Conservation (phyloP, 306 rosid species). For the Herpetospermum pedunculosum region DNA sequence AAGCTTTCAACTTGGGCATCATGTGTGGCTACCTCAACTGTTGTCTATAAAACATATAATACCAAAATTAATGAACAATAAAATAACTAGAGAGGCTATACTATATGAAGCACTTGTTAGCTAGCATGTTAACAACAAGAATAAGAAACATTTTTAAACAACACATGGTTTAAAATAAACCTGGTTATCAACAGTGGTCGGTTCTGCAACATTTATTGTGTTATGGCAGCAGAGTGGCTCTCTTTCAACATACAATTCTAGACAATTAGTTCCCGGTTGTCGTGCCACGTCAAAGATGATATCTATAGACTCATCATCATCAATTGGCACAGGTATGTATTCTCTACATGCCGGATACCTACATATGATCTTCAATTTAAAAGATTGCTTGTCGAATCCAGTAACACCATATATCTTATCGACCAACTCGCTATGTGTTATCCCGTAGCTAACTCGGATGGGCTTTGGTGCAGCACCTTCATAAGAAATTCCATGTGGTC, state of each 20-base stretch:
- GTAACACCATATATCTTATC: slow-evolving; percentile 11
- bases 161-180: background rate
- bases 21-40: background rate
- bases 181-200: slow-evolving; percentile 4
- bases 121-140: background rate
- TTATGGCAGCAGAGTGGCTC: background rate
- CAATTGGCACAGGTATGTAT: slow-evolving; percentile 18
- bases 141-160: background rate
- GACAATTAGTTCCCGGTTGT: slow-evolving; percentile 16
- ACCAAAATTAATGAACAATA: background rate
- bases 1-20: slow-evolving; percentile 13
- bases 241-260: slow-evolving; percentile 17
- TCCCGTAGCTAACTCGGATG: slow-evolving; percentile 16
- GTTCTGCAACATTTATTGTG: slow-evolving; percentile 4
- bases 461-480: slow-evolving; percentile 20
- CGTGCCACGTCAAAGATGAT: slow-evolving; percentile 19
- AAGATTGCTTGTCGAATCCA: slow-evolving; percentile 13
- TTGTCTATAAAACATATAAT: background rate
- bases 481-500: slow-evolving; percentile 19
- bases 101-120: background rate
- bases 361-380: slow-evolving; percentile 16
- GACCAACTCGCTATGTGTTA: slow-evolving; percentile 14
- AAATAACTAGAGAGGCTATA: background rate
- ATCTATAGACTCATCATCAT: slow-evolving; percentile 19
- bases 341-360: slow-evolving; percentile 22